A percentile compares a stretch with the other conserved stretches of the same genome.
phyloP scores from a whole-genome alignment of 1,284 basidiomycete genomes.

The Ganoderma meredithae region DNA sequence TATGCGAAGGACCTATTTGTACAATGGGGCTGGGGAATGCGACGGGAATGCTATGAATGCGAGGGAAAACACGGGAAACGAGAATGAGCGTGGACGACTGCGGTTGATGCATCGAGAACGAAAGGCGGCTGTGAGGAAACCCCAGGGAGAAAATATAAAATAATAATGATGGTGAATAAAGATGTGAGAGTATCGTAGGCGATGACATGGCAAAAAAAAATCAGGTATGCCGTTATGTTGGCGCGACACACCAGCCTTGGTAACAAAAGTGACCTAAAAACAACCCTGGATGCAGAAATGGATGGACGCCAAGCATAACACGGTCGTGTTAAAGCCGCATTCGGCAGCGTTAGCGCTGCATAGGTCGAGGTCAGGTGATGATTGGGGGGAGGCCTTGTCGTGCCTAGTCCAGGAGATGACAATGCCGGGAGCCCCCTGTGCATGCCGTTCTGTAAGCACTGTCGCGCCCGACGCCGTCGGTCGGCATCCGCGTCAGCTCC shows the following conservation, averaged over 20 bases:
- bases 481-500: not conserved
- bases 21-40: conserved; percentile 1
- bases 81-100: conserved; percentile 14
- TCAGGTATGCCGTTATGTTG: not conserved
- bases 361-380: not conserved
- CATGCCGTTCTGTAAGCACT: not conserved
- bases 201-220: not conserved
- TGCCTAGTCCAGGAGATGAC: conserved; percentile 5
- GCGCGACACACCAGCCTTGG: conserved; percentile 12
- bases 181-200: conserved; percentile 10
- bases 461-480: not conserved
- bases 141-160: conserved; percentile 10
- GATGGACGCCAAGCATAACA: not conserved
- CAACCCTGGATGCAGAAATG: not conserved
- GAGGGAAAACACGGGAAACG: not conserved
- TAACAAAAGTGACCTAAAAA: not conserved
- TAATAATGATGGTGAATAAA: conserved; percentile 17
- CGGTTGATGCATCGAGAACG: not conserved
- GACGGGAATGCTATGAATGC: not conserved
- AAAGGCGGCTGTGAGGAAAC: not conserved
- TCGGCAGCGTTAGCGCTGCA: conserved; percentile 1
- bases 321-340: not conserved
- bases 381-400: not conserved
- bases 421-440: not conserved
- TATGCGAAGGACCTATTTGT: not conserved